Evolutionary conservation across 805 yeast species (phyloP).

Genomic region (Allodekkera sacchari): DNA sequence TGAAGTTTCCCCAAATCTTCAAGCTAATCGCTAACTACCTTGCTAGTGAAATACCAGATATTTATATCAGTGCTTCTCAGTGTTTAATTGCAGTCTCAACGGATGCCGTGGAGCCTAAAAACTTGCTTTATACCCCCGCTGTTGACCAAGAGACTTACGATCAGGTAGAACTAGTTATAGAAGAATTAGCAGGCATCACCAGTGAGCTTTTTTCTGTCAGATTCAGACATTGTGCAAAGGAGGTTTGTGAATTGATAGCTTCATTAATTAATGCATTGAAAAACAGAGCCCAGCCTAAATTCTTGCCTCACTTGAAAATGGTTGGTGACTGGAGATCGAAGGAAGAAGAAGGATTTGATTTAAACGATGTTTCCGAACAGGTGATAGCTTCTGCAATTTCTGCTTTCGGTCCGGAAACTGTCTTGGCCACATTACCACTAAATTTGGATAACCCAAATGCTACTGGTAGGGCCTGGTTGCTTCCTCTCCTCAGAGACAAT

Average conservation of each 20-base stretch:
- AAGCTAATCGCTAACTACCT: conserved; percentile 56
- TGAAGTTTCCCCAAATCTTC: conserved; percentile 49
- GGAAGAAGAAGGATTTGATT: conserved; percentile 59
- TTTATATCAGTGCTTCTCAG: conserved; percentile 73
- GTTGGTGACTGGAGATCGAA: conserved; percentile 84
- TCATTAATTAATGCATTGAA: conserved; percentile 57
- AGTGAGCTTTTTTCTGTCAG: conserved; percentile 56
- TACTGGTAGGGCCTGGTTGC: conserved; percentile 92
- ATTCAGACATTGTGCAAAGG: conserved; percentile 69
- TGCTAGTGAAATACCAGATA: conserved; percentile 52
- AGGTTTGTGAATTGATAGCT: conserved; percentile 60
- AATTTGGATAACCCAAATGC: conserved; percentile 54
- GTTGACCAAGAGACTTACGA: conserved; percentile 46
- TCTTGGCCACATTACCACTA: conserved; percentile 67
- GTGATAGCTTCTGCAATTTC: conserved; percentile 74
- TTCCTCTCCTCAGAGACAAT: conserved; percentile 85
- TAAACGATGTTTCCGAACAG: conserved; percentile 67
- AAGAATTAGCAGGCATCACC: conserved; percentile 44
- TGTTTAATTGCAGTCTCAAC: conserved; percentile 74
- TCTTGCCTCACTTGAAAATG: conserved; percentile 53
- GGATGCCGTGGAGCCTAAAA: conserved; percentile 55
- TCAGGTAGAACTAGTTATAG: conserved; percentile 43
- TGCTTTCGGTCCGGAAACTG: conserved; percentile 80
- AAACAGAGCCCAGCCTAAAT: conserved; percentile 61
- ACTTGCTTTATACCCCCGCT: conserved; percentile 44